Percentiles rank a stretch among this genome's conserved stretches.
These are phyloP conservation scores for Myriosclerotinia curreyana DNA, from an alignment of 2,329 filamentous ascomycete genomes.

Conservation along the genomic window DNA sequence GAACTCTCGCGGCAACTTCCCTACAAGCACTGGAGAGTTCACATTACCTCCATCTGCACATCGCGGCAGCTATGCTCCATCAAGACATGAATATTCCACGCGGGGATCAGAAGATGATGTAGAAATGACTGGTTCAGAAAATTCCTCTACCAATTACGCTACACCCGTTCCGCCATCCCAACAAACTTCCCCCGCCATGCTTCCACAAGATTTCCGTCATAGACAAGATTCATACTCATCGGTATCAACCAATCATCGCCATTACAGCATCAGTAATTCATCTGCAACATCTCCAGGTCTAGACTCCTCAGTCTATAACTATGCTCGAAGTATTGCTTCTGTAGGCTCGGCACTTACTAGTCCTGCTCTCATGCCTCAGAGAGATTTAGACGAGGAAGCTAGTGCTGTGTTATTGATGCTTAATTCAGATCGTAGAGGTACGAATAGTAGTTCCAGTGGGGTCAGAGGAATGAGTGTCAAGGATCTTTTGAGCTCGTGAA, in stretches of 20 bases:
- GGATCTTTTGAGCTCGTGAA: slow-evolving; percentile 51
- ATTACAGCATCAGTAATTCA: slow-evolving; percentile 49
- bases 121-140: slow-evolving; percentile 58
- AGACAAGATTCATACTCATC: slow-evolving; percentile 54
- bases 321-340: slow-evolving; percentile 41
- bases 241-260: slow-evolving; percentile 48
- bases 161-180: slow-evolving; percentile 31
- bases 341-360: slow-evolving; percentile 55
- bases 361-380: slow-evolving; percentile 53
- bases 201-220: slow-evolving; percentile 46
- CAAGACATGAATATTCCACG: slow-evolving; percentile 45
- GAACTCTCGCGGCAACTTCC: slow-evolving; percentile 34
- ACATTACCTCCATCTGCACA: slow-evolving; percentile 29
- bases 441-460: slow-evolving; percentile 36
- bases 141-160: slow-evolving; percentile 48
- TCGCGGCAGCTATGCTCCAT: slow-evolving; percentile 28
- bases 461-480: slow-evolving; percentile 52
- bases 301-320: slow-evolving; percentile 49
- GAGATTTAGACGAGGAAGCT: slow-evolving; percentile 60
- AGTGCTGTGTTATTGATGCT: slow-evolving; percentile 86
- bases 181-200: slow-evolving; percentile 52
- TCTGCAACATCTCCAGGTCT: slow-evolving; percentile 58
- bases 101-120: slow-evolving; percentile 46
- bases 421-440: slow-evolving; percentile 63
- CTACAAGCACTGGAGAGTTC: slow-evolving; percentile 28